Evolutionary conservation across 1,139 yeast species (phyloP).

Genomic region (Diutina pseudorugosa): DNA sequence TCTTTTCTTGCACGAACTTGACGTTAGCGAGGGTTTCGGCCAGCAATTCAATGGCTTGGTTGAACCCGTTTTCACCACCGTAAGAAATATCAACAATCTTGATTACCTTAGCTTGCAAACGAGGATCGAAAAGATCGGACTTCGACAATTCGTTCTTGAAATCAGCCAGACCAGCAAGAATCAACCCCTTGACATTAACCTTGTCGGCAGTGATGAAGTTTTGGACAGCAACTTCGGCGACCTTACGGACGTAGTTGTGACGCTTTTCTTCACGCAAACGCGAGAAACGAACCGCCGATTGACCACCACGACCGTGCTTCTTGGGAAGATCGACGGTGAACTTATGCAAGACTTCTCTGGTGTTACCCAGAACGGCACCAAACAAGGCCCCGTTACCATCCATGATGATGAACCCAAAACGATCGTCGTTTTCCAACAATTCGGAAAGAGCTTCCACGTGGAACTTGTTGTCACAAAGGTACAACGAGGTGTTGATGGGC

Average conservation of each 20-base stretch:
- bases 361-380: slow-evolving; percentile 94
- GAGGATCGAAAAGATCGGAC: slow-evolving; percentile 84
- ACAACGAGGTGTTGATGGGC: slow-evolving; percentile 92
- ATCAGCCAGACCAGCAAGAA: slow-evolving; percentile 97
- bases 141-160: slow-evolving; percentile 88
- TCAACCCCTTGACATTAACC: slow-evolving; percentile 86
- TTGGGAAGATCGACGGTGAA: slow-evolving; percentile 96
- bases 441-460: slow-evolving; percentile 96
- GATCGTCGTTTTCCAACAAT: slow-evolving; percentile 86
- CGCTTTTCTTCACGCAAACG: slow-evolving; percentile 98
- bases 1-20: slow-evolving; percentile 96
- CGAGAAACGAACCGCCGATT: slow-evolving; percentile 96
- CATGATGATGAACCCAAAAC: slow-evolving; percentile 95
- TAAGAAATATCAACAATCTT: slow-evolving; percentile 93
- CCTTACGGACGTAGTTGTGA: slow-evolving; percentile 95
- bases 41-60: slow-evolving; percentile 94
- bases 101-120: slow-evolving; percentile 78
- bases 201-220: slow-evolving; percentile 88
- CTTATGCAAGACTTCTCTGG: slow-evolving; percentile 90
- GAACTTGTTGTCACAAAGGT: slow-evolving; percentile 94
- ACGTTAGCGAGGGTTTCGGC: slow-evolving; percentile 96
- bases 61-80: slow-evolving; percentile 98
- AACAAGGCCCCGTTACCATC: slow-evolving; percentile 98
- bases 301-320: slow-evolving; percentile 99
- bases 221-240: slow-evolving; percentile 96